phyloP scores from a whole-genome alignment of 2,329 filamentous ascomycete genomes.

The Alternaria viburni region DNA sequence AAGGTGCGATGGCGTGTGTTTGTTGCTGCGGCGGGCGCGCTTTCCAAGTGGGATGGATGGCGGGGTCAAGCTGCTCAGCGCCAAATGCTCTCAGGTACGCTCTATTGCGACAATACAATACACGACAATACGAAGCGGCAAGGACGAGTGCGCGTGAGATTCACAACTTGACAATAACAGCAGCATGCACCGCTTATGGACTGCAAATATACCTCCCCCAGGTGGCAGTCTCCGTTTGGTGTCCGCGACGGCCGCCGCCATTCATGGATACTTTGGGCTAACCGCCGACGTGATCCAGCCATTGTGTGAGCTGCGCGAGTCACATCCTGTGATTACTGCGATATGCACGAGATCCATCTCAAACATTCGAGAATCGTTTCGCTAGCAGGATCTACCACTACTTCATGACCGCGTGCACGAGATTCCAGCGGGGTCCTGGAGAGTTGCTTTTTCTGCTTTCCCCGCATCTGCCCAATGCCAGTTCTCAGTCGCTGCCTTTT shows the following conservation, averaged over 20 bases:
- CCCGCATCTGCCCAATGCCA: constrained; percentile 3
- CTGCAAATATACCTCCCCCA: constrained; percentile 15
- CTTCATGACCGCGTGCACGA: neutral
- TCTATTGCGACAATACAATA: neutral
- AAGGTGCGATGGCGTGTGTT: constrained; percentile 10
- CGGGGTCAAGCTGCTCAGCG: constrained; percentile 10
- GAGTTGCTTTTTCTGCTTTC: neutral
- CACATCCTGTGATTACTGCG: constrained; percentile 35
- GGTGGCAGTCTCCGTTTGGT: constrained; percentile 14
- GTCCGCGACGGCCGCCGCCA: constrained; percentile 17
- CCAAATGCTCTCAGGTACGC: constrained; percentile 5
- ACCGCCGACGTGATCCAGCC: constrained; percentile 30
- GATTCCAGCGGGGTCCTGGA: neutral
- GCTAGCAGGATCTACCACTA: constrained; percentile 5
- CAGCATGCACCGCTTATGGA: neutral
- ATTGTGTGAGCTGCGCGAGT: constrained; percentile 33
- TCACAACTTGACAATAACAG: neutral
- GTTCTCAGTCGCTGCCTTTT: neutral
- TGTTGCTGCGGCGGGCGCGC: constrained; percentile 10
- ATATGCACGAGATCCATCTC: constrained; percentile 21
- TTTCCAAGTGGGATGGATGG: constrained; percentile 11
- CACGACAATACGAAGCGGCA: neutral
- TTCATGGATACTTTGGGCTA: constrained; percentile 16
- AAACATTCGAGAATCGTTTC: constrained; percentile 18
- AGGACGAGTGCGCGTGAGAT: neutral